phyloP scores from a whole-genome alignment of 768 basidiomycete genomes.

The Antrodiella citrinella region DNA sequence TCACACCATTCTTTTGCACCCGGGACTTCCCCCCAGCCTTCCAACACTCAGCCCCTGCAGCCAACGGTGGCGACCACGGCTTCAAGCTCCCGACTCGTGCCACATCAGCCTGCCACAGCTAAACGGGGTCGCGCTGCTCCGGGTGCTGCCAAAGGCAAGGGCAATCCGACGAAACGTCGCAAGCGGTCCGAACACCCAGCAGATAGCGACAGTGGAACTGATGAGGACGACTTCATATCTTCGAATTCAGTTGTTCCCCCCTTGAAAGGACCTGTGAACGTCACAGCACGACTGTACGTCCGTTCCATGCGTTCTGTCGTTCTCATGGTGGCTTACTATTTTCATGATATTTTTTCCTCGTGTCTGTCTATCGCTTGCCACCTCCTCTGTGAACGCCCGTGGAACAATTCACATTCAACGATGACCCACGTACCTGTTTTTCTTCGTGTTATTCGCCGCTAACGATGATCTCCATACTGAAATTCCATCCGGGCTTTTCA shows the following conservation, averaged over 20 bases:
- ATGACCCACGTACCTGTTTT: background rate
- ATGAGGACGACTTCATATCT: slow-evolving; percentile 4
- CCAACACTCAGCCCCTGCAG: background rate
- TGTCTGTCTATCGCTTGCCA: background rate
- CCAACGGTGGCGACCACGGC: background rate
- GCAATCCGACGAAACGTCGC: background rate
- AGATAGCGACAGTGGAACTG: slow-evolving; percentile 6
- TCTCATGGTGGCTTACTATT: background rate
- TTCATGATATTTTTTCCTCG: background rate
- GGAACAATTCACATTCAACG: background rate
- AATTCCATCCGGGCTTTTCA: background rate
- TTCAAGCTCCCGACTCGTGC: background rate
- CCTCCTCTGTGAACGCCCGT: background rate
- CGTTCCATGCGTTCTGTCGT: background rate
- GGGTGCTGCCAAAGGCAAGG: background rate
- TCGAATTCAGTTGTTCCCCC: slow-evolving; percentile 5
- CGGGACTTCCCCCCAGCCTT: background rate
- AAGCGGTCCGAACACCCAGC: background rate
- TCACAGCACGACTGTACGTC: slow-evolving; percentile 10
- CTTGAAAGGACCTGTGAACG: slow-evolving; percentile 7
- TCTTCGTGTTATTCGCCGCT: too few species aligned
- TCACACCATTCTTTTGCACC: background rate
- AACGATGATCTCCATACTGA: too few species aligned
- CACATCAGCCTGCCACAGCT: background rate
- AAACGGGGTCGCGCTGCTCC: background rate